Base-by-base conservation (phyloP, 495 filamentous ascomycete species). In the Penicillium coprophilum region DNA sequence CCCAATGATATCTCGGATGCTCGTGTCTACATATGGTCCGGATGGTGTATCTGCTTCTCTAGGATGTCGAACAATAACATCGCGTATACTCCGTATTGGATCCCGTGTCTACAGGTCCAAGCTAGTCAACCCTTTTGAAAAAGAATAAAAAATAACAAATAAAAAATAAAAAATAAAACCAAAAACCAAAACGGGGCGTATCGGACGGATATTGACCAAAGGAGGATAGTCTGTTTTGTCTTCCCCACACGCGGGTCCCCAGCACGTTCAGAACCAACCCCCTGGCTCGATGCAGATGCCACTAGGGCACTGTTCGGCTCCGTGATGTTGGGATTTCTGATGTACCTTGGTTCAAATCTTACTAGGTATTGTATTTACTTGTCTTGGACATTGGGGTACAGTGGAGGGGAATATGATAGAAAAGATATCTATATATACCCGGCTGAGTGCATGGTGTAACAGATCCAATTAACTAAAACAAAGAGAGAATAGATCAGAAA, bases 241-340 rank as follows among this genome's bases (percentile, higher is more conserved):
- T n/a, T 36, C 50, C 38, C 50, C 50, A 51, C 34, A 51, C 8
- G 21, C 10, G 48, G 48, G 48, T 36, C 38, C 21, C 38, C 24
- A 41, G 36, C 50, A 52, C 50, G 50, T 52, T 52, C 50, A 43
- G 50, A n/a, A 52, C 50, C 50, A 52, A 43, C 50, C 50, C 50
- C 50, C 38, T 52, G 36, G 27, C 27, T 17, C 45, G 50, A 52
- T 31, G n/a, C 49, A 51, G 24, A 41, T 23, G 50, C 23, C 15
- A 19, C 13, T 30, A 52, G 27, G 13, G 34, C 52, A 23, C 44
- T 56, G 57, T 59, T 62, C 59, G 59, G 55, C 17, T 59, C 59
- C 62, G 52, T 50, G 19, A 54, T 20, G 21, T 44, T 62, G 52
- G 59, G 55, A 53, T 23, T 17, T 15, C 13, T 45, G 12, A 30